Conservation (phyloP, 345 rosid genomes). For the Hibiscus syriacus region DNA sequence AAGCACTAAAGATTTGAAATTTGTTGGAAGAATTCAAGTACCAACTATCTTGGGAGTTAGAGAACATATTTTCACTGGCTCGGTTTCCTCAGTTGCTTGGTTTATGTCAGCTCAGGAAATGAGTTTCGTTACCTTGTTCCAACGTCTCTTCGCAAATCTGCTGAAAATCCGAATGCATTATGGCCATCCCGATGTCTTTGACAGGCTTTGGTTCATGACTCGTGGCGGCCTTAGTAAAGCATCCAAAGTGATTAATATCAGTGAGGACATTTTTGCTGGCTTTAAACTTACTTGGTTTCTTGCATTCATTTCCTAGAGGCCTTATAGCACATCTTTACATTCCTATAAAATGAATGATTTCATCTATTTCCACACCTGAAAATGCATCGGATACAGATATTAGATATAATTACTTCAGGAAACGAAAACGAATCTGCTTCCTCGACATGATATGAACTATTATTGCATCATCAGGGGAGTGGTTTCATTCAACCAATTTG, state of each 20-base stretch:
- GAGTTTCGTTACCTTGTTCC: constrained; percentile 81
- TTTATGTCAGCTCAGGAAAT: constrained; percentile 90
- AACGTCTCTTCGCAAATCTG: constrained; percentile 78
- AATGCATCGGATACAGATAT: not conserved
- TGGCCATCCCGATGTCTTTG: constrained; percentile 91
- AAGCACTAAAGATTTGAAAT: constrained; percentile 86
- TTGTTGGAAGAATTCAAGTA: constrained; percentile 67
- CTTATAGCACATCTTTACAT: too few species aligned
- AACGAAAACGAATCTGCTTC: not conserved
- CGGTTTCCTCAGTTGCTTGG: constrained; percentile 92
- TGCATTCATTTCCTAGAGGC: too few species aligned
- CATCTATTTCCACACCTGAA: too few species aligned
- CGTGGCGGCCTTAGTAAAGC: not conserved
- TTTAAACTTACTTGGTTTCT: not conserved
- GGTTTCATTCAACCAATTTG: too few species aligned
- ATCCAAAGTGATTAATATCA: not conserved
- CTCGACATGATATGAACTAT: not conserved
- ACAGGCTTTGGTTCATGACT: constrained; percentile 51
- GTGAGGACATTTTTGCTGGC: not conserved
- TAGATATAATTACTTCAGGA: too few species aligned
- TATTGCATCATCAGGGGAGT: too few species aligned
- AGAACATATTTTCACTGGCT: constrained; percentile 79
- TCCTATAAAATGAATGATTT: too few species aligned
- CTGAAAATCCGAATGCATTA: constrained; percentile 85
- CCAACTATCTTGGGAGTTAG: constrained; percentile 88